Evolutionary conservation across 306 rosid species (phyloP).

Genomic region (Oxytropis ochrocephala): DNA sequence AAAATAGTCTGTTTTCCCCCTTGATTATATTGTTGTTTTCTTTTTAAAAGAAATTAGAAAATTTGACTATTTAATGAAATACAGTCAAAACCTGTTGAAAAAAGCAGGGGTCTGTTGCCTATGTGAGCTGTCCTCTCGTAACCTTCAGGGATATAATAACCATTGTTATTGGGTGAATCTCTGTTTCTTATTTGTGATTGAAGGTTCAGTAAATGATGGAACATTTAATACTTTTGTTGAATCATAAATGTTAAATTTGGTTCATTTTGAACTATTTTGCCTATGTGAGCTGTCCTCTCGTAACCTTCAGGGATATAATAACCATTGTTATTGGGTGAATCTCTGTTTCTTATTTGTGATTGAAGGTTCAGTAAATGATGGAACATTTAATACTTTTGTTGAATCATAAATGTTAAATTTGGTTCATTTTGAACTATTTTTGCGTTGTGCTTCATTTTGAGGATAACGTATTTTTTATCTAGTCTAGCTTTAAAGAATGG

Average conservation of each 20-base stretch:
- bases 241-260: not conserved
- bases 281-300: constrained; percentile 14
- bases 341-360: not conserved
- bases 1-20: not conserved
- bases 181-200: not conserved
- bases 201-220: constrained; percentile 33
- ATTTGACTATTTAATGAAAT: not conserved
- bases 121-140: constrained; percentile 12
- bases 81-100: constrained; percentile 2
- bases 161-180: constrained; percentile 40
- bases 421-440: not conserved
- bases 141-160: constrained; percentile 22
- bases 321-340: constrained; percentile 39
- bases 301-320: constrained; percentile 21
- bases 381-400: constrained; percentile 1
- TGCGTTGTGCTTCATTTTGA: not conserved
- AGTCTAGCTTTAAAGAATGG: no score
- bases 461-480: not conserved
- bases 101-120: constrained; percentile 34
- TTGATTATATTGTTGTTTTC: no score
- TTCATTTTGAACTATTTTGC: constrained; percentile 5
- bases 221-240: constrained; percentile 2
- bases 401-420: not conserved
- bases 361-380: constrained; percentile 34
- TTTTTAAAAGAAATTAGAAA: no score